phyloP scores from a whole-genome alignment of 805 yeast genomes.

The Sugiyamaella mastotermitis region DNA sequence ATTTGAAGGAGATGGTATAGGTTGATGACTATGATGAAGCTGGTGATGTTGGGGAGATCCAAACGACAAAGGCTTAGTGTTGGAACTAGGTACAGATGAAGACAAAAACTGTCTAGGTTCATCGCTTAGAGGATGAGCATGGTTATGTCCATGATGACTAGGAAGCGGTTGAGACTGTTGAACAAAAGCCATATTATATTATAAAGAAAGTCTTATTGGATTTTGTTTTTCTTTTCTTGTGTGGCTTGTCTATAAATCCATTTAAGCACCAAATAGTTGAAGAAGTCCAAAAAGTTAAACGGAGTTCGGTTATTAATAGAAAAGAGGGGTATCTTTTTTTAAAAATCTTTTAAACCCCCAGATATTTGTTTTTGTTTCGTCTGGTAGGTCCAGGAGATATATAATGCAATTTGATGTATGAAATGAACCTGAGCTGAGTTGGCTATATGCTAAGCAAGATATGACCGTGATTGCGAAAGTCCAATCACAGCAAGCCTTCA shows the following conservation, averaged over 20 bases:
- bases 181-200: conserved; percentile 5
- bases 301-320: too few relatives aligned
- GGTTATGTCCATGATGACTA: conserved; percentile 1
- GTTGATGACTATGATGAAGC: not conserved
- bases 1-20: not conserved
- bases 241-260: not conserved
- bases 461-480: too few relatives aligned
- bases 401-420: too few relatives aligned
- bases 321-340: too few relatives aligned
- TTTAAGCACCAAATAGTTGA: not conserved
- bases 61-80: not conserved
- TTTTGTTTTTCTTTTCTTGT: not conserved
- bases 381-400: too few relatives aligned
- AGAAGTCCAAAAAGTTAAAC: not conserved
- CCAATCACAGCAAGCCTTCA: too few relatives aligned
- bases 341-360: too few relatives aligned
- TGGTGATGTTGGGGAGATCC: conserved; percentile 1
- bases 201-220: not conserved
- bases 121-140: too few relatives aligned
- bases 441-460: too few relatives aligned
- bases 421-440: too few relatives aligned
- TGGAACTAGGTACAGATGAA: not conserved
- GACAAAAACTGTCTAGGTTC: not conserved
- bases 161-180: conserved; percentile 2
- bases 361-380: too few relatives aligned